Base-by-base conservation (phyloP, 768 basidiomycete species). In the Podaxis sp. region DNA sequence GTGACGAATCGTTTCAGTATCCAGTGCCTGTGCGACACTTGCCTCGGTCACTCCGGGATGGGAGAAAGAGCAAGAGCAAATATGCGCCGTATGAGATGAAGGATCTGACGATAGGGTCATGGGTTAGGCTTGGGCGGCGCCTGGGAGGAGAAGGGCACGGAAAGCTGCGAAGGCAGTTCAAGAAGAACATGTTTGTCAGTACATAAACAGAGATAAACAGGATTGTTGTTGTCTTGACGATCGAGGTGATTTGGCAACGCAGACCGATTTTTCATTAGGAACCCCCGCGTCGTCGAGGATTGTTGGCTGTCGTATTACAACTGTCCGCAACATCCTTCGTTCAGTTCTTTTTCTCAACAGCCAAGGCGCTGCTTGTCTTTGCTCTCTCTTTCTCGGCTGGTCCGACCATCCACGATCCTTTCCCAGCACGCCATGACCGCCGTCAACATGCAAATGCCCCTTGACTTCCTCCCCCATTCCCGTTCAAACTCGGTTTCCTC, bases 401-500 rank as follows among this genome's bases (percentile, higher is more conserved):
- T 73, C 86, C 85, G 84, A 64, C 76, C 63, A 66, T 52, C 63
- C 70, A 71, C 69, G 58, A 57, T 70, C 70, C 62, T 71, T 57
- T 48, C 61, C 48, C 50, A 58, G 50, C 55, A 57, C 69, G 66
- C 68, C 61, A 89, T 90, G 87, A 83, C 88, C 75, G 85, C 88
- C 68, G 83, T 88, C 73, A 88, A 87, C 73, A 79, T 89, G 66
- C 87, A 89, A 73, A 82, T 87, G 75, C 82, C 88, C 63, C 83
- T 90, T 75, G 89, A 91, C 72, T 90, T 89, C 72, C 76, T 88
- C 56, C 85, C 87, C 51, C 91, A 90, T 71, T 91, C 90, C 32
- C 83, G 91, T 70, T 90, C 90, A 48, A 84, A 81, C 71, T 93
- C 91, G 18, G 82, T 90, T 71, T 88, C 88, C 46, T 91, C 90